Evolutionary conservation across 495 filamentous ascomycete species (phyloP), one percentile per base, ranked within the genome.

Genomic region (Paragyromitra xinjiangensis): DNA sequence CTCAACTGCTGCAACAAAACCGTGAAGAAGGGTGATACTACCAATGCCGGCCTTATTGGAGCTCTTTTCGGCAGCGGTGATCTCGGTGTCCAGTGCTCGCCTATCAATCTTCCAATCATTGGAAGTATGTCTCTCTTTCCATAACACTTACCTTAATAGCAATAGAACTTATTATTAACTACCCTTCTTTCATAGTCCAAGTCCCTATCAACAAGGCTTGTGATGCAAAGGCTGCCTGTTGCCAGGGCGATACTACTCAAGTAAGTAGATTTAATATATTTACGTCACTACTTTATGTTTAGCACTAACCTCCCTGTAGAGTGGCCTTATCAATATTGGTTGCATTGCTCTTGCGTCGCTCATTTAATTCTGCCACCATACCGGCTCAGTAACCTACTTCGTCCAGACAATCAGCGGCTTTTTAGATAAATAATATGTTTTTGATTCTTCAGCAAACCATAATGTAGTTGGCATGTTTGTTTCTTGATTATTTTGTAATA

Each of bases 311-410:
- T 1, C n/a, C 29, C 19, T 2, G 14, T 48, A 78, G 75, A 78
- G 22, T 11, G 75, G 75, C 2, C 37, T 78, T 4, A 0, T 78
- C 44, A 78, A 78, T 24, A 7, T 78, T 19, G 56, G 64, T 0
- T 78, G 76, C 22, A 24, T 78, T 12, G 76, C 75, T 1, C 55
- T 78, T 22, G 55, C 63, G 2, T 78, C 73, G 0, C 55, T 78
- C 1, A 5, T 78, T 11, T 78, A 64, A 65, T 3, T 11, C 12
- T 9, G 2, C 9, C 22, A 26, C 14, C 12, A 26, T 3, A 51
- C 2, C 6, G 48, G 0, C 48, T 19, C 6, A 56, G 5, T 16
- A 7, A 22, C 8, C 51, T 3, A 2, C 9, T 24, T 26, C 2
- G 2, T 24, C 26, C 11, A 26, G 22, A 4, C 7, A 56, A 56